These are phyloP conservation scores for Cytospora chrysosperma DNA, from an alignment of 2,329 filamentous ascomycete genomes.

Conservation along the genomic window DNA sequence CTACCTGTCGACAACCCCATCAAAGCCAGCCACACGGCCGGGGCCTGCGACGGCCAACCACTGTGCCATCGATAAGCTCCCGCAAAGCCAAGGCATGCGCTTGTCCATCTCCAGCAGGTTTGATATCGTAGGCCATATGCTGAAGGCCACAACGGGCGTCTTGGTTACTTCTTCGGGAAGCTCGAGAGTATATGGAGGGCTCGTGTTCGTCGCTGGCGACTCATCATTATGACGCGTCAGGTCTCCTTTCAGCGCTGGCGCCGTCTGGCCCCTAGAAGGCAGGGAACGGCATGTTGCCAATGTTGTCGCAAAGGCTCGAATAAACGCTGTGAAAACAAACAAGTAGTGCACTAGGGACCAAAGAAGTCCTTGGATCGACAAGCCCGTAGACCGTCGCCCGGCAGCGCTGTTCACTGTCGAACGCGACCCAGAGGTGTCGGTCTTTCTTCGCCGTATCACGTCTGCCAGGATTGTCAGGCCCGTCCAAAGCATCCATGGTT, in stretches of 20 bases:
- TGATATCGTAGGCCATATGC: slow-evolving; percentile 71
- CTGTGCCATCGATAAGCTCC: slow-evolving; percentile 72
- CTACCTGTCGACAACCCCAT: slow-evolving; percentile 89
- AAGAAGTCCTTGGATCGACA: slow-evolving; percentile 50
- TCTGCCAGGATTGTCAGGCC: slow-evolving; percentile 70
- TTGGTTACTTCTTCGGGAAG: slow-evolving; percentile 34
- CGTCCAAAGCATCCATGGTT: slow-evolving; percentile 90
- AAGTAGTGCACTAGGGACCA: slow-evolving; percentile 56
- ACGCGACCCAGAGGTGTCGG: slow-evolving; percentile 13
- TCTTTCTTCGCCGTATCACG: slow-evolving; percentile 34
- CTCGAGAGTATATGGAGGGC: slow-evolving; percentile 25
- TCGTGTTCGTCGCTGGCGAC: slow-evolving; percentile 26
- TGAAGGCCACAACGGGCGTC: slow-evolving; percentile 73
- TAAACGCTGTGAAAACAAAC: slow-evolving; percentile 56
- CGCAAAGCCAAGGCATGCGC: slow-evolving; percentile 90
- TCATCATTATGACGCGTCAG: slow-evolving; percentile 29
- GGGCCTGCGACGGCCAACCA: slow-evolving; percentile 72
- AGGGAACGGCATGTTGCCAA: slow-evolving; percentile 67
- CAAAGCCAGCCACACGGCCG: slow-evolving; percentile 69
- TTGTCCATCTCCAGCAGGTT: slow-evolving; percentile 70
- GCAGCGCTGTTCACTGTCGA: slow-evolving; percentile 23
- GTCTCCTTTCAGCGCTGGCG: slow-evolving; percentile 29
- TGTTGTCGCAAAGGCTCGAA: slow-evolving; percentile 65
- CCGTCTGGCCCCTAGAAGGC: slow-evolving; percentile 48
- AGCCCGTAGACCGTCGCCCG: slow-evolving; percentile 25